phyloP scores from a whole-genome alignment of 2,329 filamentous ascomycete species.

The Pezicula neosporulosa region DNA sequence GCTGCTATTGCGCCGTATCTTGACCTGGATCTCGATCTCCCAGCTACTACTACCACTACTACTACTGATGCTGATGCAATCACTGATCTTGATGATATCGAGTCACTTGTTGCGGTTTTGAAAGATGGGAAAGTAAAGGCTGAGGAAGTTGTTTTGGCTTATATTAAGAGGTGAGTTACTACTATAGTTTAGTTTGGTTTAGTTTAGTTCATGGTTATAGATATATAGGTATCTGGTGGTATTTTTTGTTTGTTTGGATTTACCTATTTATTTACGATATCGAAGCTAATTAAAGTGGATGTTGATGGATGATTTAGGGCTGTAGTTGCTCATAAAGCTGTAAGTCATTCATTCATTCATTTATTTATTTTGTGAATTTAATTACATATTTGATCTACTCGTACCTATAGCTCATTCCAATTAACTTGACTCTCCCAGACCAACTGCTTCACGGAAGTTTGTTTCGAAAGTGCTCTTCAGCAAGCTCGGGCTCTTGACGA shows the following conservation, averaged over 20 bases:
- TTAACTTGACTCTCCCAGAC: too few species aligned
- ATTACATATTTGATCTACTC: neutral
- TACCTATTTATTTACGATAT: too few species aligned
- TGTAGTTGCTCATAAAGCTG: conserved; percentile 1
- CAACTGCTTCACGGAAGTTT: conserved; percentile 39
- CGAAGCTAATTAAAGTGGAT: too few species aligned
- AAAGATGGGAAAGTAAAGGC: conserved; percentile 1
- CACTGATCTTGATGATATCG: conserved; percentile 6
- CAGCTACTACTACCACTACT: too few species aligned
- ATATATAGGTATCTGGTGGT: too few species aligned
- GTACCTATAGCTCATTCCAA: neutral
- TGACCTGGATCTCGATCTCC: neutral
- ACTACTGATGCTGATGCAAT: too few species aligned
- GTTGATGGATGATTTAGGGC: neutral
- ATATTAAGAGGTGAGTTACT: neutral
- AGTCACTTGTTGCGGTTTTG: conserved; percentile 1
- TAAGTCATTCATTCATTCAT: too few species aligned
- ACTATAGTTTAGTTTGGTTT: too few species aligned
- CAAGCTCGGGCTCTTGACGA: conserved; percentile 34
- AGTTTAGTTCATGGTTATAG: too few species aligned
- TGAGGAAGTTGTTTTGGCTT: neutral
- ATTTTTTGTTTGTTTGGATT: too few species aligned
- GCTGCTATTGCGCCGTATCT: conserved; percentile 4
- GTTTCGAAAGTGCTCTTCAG: conserved; percentile 36
- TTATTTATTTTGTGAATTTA: too few species aligned